These are phyloP conservation scores for Mortierella sp. DNA, from an alignment of 371 early-diverging fungal genomes.

Conservation along the genomic window DNA sequence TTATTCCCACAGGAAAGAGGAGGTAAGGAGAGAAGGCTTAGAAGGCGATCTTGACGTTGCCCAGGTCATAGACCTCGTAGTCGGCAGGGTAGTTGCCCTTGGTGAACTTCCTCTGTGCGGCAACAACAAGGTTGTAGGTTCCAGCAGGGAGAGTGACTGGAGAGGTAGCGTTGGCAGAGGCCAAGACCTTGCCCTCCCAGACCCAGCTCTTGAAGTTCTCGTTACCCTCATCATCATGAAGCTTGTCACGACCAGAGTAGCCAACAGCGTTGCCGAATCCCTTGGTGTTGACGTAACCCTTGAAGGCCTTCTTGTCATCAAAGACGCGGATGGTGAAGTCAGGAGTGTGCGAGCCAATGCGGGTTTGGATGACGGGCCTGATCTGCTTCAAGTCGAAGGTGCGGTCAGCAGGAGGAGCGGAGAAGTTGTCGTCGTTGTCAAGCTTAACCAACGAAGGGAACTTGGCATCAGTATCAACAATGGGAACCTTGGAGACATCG, in stretches of 20 bases:
- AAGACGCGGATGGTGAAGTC: conserved; percentile 26
- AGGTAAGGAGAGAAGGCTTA: no score
- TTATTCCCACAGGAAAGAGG: no score
- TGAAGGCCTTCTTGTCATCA: conserved; percentile 15
- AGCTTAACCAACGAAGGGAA: conserved; percentile 9
- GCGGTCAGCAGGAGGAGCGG: conserved; percentile 4
- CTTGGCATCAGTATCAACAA: conserved; percentile 49
- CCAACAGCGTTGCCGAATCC: conserved; percentile 15
- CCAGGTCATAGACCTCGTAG: conserved; percentile 27
- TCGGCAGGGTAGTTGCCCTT: conserved; percentile 36
- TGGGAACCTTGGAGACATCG: conserved; percentile 56
- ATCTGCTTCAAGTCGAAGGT: conserved; percentile 14
- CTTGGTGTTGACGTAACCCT: conserved; percentile 20
- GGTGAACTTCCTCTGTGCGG: conserved; percentile 40
- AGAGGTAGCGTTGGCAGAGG: conserved; percentile 8
- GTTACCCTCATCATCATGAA: conserved; percentile 19
- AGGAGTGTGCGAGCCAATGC: conserved; percentile 40
- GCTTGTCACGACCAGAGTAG: conserved; percentile 16
- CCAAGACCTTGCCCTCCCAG: conserved; percentile 24
- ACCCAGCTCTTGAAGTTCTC: conserved; percentile 6
- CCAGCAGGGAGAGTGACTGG: conserved; percentile 17
- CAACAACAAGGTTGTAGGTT: conserved; percentile 26
- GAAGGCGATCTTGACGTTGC: conserved; percentile 22
- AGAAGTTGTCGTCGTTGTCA: neutral
- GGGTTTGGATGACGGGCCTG: conserved; percentile 18